A percentile compares a stretch with the other conserved stretches of the same genome.
Evolutionary conservation across 352 stramenopile genomes (phyloP).

Genomic region (Phytopythium kandeliae): DNA sequence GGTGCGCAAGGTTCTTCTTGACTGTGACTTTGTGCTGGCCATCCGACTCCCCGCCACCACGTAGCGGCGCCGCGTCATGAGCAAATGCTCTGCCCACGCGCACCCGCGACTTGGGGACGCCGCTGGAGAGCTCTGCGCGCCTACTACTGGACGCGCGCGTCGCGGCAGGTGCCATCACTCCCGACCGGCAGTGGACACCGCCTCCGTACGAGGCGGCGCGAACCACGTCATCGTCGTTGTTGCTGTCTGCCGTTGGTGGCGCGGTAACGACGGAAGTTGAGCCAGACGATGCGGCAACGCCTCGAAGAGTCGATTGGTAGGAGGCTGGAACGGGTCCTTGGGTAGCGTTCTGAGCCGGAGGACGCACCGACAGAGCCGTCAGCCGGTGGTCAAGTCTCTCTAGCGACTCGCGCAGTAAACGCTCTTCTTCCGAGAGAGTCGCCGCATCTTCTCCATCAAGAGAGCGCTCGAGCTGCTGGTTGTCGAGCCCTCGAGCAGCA

Average conservation of each 20-base stretch:
- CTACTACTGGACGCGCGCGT: constrained; percentile 30
- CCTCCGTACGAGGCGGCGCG: constrained; percentile 35
- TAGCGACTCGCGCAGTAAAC: constrained; percentile 41
- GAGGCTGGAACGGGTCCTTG: background rate
- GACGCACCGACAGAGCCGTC: constrained; percentile 9
- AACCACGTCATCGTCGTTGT: constrained; percentile 18
- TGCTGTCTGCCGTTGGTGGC: background rate
- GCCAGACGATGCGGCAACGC: background rate
- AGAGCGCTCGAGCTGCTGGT: constrained; percentile 3
- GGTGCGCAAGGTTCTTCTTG: constrained; percentile 56
- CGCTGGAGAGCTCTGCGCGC: constrained; percentile 43
- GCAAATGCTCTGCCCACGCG: constrained; percentile 25
- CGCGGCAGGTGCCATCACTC: constrained; percentile 25
- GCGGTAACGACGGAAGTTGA: background rate
- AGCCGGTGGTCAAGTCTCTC: constrained; percentile 45
- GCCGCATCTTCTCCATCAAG: constrained; percentile 23
- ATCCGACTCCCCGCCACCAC: constrained; percentile 10
- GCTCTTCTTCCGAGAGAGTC: constrained; percentile 33
- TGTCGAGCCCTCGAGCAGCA: background rate
- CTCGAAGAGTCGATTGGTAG: no score
- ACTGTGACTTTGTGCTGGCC: constrained; percentile 56
- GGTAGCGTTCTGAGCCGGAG: background rate
- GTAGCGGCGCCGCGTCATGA: constrained; percentile 13
- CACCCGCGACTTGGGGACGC: constrained; percentile 47
- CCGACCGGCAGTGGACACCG: constrained; percentile 26